Base-by-base conservation (phyloP, 75 land plant genomes). In the Pinus taeda region DNA sequence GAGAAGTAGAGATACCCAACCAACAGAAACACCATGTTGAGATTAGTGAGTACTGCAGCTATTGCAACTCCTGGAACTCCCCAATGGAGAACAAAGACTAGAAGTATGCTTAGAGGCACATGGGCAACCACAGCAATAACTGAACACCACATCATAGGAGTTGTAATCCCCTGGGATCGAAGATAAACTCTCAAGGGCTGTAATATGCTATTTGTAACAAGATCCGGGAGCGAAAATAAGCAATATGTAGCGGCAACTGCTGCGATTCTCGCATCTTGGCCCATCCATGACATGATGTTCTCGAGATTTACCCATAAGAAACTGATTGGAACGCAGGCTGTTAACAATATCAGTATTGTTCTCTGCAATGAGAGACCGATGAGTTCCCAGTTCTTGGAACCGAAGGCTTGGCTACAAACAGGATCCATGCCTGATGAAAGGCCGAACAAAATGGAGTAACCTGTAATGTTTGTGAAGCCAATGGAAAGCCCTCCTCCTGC, bases 401-500 rank as follows among this genome's bases (percentile, higher is more conserved):
- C 98, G 76, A 85, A 86, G 33, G 98, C 94, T 63, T 95, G 98
- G 75, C 89, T 75, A 83, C 98, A 95, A 24, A 95, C 83, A 6
- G 98, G 98, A 74, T 95, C 98, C 61, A 95, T 86, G 11, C 92
- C 98, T 3, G 98, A 85, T 30, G 98, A 96, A 29, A 95, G 79
- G 55, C 98, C 98, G 74, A 93, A 89, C 33, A 33, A 33, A 33
- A 33, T 2, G 2, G 33, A 33, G 33, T 33, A 33, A 1, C 33
- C 33, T 33, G 94, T 95, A 74, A 95, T 95, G 88, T 95, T 95
- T 60, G 95, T 95, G 89, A 93, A 93, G 49, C 98, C 33, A 33
- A 33, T 33, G 33, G 33, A 33, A 2, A 33, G 33, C 33, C 33
- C 33, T 33, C 33, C 33, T 33, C 33, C 33, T 33, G 33, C 33